Conservation (phyloP, 2,329 filamentous ascomycete genomes). For the Mariannaea elegans region DNA sequence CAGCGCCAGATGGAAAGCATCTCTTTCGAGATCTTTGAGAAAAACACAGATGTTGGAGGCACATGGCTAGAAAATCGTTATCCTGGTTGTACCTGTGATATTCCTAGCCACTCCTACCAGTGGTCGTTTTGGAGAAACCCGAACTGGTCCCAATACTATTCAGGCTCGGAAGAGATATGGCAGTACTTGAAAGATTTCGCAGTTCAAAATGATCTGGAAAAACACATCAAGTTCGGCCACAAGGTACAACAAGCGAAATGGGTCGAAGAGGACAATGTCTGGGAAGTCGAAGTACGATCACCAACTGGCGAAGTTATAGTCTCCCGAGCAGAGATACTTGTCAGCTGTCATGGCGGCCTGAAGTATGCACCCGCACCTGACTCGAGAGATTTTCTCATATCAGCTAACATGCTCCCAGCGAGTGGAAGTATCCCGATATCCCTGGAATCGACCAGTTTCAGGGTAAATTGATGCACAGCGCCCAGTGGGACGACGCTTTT, state of each 20-base stretch:
- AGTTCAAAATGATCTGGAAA: too few species aligned
- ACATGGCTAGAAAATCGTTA: slow-evolving; percentile 64
- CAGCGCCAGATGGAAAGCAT: not conserved
- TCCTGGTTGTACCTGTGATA: slow-evolving; percentile 70
- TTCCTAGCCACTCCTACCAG: slow-evolving; percentile 75
- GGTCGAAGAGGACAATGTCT: slow-evolving; percentile 68
- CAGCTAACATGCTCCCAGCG: slow-evolving; percentile 70
- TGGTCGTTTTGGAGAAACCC: slow-evolving; percentile 72
- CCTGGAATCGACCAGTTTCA: slow-evolving; percentile 62
- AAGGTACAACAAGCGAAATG: too few species aligned
- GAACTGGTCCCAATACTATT: slow-evolving; percentile 73
- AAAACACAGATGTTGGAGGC: slow-evolving; percentile 5
- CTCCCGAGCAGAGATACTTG: too few species aligned
- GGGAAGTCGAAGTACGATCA: slow-evolving; percentile 50
- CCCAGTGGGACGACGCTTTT: not conserved
- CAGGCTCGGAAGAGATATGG: slow-evolving; percentile 70
- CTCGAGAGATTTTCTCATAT: slow-evolving; percentile 68
- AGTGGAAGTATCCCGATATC: slow-evolving; percentile 62
- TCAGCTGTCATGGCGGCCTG: too few species aligned
- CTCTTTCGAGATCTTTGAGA: not conserved
- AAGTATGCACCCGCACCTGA: slow-evolving; percentile 49
- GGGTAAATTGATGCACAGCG: not conserved
- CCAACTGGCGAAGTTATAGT: too few species aligned
- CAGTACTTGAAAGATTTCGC: slow-evolving; percentile 68
- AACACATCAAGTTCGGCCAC: too few species aligned